A percentile compares a stretch with the other conserved stretches of the same genome.
Conservation (phyloP, 257 asterid genomes). For the Lycium barbarum region DNA sequence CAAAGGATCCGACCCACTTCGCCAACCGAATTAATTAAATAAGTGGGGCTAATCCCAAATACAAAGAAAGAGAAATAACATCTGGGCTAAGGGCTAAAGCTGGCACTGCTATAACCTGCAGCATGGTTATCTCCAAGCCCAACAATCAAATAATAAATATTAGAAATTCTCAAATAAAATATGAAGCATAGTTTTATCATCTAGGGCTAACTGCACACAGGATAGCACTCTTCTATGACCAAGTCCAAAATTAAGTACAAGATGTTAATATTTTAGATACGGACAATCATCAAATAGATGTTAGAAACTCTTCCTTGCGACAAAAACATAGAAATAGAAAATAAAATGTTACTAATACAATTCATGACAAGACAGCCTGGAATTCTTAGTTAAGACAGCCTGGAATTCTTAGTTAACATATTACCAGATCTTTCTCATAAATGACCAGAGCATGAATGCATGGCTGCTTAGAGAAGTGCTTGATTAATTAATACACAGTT, state of each 20-base stretch:
- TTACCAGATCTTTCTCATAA: conserved; percentile 7
- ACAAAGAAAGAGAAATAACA: not conserved
- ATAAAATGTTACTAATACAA: not conserved
- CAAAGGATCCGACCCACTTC: not conserved
- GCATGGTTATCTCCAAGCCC: conserved; percentile 20
- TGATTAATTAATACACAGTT: not conserved
- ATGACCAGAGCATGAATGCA: not conserved
- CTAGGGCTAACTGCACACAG: not conserved
- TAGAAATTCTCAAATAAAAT: conserved; percentile 8
- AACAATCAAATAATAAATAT: conserved; percentile 1
- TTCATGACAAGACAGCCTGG: not conserved
- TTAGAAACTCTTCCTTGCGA: not conserved
- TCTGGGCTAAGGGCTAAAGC: not conserved
- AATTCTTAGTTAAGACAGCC: not conserved
- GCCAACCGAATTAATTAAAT: not conserved
- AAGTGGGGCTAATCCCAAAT: not conserved
- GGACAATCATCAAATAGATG: not conserved
- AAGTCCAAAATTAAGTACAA: not conserved
- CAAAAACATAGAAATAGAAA: not conserved
- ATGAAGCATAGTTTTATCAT: conserved; percentile 1
- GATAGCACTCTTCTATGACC: not conserved
- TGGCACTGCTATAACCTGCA: not conserved
- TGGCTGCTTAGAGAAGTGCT: not conserved
- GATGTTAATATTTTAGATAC: not conserved
- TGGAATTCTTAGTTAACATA: not conserved